Evolutionary conservation across 495 filamentous ascomycete genomes (phyloP).

Genomic region (Pyrenula aspistea): DNA sequence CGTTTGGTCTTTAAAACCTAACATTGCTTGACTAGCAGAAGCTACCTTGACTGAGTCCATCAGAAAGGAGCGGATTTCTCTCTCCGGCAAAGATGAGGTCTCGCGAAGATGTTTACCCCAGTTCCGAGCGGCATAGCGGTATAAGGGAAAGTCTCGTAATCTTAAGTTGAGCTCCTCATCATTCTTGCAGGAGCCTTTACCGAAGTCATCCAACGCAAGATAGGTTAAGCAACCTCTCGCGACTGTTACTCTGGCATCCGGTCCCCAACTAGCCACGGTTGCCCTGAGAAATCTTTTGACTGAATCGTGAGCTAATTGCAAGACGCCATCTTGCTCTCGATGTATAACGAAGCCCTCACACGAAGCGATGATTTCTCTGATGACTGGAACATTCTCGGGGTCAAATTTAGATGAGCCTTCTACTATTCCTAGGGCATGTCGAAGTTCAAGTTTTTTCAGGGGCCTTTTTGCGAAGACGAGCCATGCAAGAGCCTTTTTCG

Average conservation of each 20-base stretch:
- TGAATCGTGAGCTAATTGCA: conserved; percentile 42
- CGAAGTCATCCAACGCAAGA: conserved; percentile 12
- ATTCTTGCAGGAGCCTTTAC: conserved; percentile 7
- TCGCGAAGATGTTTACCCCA: conserved; percentile 29
- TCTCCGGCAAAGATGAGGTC: neutral
- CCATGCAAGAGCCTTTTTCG: conserved; percentile 6
- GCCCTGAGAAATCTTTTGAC: conserved; percentile 32
- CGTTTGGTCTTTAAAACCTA: conserved; percentile 1
- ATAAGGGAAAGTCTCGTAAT: conserved; percentile 15
- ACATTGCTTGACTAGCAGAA: conserved; percentile 11
- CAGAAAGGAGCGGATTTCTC: conserved; percentile 4
- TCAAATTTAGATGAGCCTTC: conserved; percentile 17
- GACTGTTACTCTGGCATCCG: conserved; percentile 6
- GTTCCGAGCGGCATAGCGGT: conserved; percentile 26
- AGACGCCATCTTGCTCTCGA: conserved; percentile 25
- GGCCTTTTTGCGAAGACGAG: conserved; percentile 7
- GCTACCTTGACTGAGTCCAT: conserved; percentile 4
- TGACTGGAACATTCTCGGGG: conserved; percentile 20
- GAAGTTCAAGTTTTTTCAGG: conserved; percentile 2
- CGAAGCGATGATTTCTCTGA: conserved; percentile 27
- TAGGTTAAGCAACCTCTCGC: conserved; percentile 10
- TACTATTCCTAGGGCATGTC: conserved; percentile 34
- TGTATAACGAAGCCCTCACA: conserved; percentile 40
- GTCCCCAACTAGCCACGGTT: conserved; percentile 2
- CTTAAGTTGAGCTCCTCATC: conserved; percentile 2